These are phyloP conservation scores for Populus hybrid DNA, from an alignment of 441 rosid genomes.

Conservation along the genomic window DNA sequence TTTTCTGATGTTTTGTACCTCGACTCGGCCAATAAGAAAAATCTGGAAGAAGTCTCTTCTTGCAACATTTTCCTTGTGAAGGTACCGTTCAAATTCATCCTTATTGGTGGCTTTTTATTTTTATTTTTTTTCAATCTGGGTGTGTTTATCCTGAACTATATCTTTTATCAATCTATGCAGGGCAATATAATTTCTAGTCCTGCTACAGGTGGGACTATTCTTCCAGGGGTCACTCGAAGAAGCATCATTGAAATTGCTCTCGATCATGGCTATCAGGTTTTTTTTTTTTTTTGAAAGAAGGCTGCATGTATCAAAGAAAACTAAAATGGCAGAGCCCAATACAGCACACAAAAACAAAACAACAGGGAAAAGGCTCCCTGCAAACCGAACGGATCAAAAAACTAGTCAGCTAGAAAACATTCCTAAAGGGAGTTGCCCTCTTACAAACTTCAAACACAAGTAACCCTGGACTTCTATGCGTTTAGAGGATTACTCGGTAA, in stretches of 20 bases:
- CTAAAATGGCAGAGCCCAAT: neutral
- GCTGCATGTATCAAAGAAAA: neutral
- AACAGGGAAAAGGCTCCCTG: neutral
- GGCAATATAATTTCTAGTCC: slow-evolving; percentile 73
- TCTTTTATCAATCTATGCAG: slow-evolving; percentile 31
- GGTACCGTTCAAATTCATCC: slow-evolving; percentile 32
- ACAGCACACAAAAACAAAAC: neutral
- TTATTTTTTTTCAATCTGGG: neutral
- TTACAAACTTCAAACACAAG: too few species aligned
- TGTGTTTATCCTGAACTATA: neutral
- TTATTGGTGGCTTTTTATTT: neutral
- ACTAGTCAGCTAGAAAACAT: neutral
- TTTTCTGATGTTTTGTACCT: slow-evolving; percentile 86
- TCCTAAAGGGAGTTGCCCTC: neutral
- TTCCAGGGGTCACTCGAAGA: slow-evolving; percentile 75
- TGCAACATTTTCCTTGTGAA: slow-evolving; percentile 77
- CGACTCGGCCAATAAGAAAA: slow-evolving; percentile 56
- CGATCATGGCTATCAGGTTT: slow-evolving; percentile 76
- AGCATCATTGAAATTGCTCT: slow-evolving; percentile 75
- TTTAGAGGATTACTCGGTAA: neutral
- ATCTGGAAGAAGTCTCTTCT: slow-evolving; percentile 85
- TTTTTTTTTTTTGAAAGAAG: neutral
- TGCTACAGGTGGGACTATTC: slow-evolving; percentile 67
- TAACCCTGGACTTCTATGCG: too few species aligned
- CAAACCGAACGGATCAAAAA: neutral